These are phyloP conservation scores for Fusarium dlaminii DNA, from an alignment of 2,329 filamentous ascomycete species.

Conservation along the genomic window DNA sequence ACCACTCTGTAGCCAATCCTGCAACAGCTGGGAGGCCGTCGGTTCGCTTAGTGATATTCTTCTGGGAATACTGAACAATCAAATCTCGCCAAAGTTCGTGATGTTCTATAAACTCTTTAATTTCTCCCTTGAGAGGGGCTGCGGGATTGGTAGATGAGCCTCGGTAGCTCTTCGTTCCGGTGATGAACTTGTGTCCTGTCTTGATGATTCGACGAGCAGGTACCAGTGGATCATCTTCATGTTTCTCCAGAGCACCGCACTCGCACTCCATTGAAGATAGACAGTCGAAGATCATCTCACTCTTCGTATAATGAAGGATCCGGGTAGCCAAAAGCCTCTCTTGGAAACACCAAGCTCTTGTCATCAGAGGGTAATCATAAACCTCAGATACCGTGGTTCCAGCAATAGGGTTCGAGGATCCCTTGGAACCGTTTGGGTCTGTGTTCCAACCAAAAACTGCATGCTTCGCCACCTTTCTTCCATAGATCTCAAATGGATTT, in stretches of 20 bases:
- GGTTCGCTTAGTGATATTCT: conserved; percentile 30
- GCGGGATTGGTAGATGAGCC: background rate
- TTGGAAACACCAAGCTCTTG: conserved; percentile 45
- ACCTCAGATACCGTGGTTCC: background rate
- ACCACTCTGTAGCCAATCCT: conserved; percentile 37
- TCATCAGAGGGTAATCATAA: conserved; percentile 29
- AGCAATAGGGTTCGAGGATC: conserved; percentile 5
- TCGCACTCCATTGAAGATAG: conserved; percentile 37
- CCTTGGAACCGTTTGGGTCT: background rate
- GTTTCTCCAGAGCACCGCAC: conserved; percentile 31
- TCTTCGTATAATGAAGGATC: conserved; percentile 43
- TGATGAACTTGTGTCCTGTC: conserved; percentile 32
- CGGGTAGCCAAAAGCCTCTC: conserved; percentile 43
- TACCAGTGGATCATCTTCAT: conserved; percentile 24
- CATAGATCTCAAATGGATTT: conserved; percentile 26
- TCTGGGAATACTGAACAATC: conserved; percentile 37
- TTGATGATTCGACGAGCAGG: conserved; percentile 35
- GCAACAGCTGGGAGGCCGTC: conserved; percentile 40
- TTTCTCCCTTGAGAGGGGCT: background rate
- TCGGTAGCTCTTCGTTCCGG: conserved; percentile 2
- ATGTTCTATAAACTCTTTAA: conserved; percentile 12
- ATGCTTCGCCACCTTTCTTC: conserved; percentile 13
- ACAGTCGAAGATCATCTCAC: conserved; percentile 42
- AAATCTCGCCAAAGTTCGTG: conserved; percentile 40
- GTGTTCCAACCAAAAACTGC: conserved; percentile 24